Evolutionary conservation across 2,329 filamentous ascomycete species (phyloP), one percentile per base, ranked within the genome.

Genomic region (Paecilomyces sp.): DNA sequence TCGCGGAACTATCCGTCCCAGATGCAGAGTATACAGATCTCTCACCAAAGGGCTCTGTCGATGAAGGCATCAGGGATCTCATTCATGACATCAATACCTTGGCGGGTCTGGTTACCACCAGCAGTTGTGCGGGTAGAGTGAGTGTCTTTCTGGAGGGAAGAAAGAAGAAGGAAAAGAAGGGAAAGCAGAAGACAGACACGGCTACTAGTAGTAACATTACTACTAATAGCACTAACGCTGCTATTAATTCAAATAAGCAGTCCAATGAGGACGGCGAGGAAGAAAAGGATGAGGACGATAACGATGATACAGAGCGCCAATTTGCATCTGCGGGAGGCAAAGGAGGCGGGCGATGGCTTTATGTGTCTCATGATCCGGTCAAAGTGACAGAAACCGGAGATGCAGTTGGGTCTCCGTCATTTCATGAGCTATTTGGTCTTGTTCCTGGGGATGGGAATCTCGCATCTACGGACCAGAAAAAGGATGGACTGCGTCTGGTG

Each of bases 11-110:
- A 2, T 79, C 85, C 8, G 80, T 86, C 3, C 88, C 91, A 1
- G 83, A 85, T 52, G 81, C 80, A 3, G 83, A 89, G 61, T 96
- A 96, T 74, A 84, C 85, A 50, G 93, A 97, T 74, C 82, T 88
- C 7, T 96, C 91, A 1, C 92, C 93, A 2, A 97, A 97, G 77
- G 93, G 92, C 15, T 89, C 87, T 0, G 84, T 97, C 22, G 93
- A 97, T 72, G 84, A 79, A 55, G 88, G 86, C 0, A 92, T 97
- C 65, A 83, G 88, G 54, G 81, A 87, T 24, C 79, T 97, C 58
- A 92, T 97, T 62, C 81, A 83, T 56, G 85, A 89, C 65, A 88
- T 97, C 71, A 97, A 97, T 74, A 72, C 68, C 1, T 70, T 88
- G 5, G 83, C 87, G 1, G 91, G 90, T 1, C 83, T 92, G 50